Percentiles rank a stretch among this genome's conserved stretches.
Conservation (phyloP, 495 filamentous ascomycete species). For the Staphylotrichum longicolle region DNA sequence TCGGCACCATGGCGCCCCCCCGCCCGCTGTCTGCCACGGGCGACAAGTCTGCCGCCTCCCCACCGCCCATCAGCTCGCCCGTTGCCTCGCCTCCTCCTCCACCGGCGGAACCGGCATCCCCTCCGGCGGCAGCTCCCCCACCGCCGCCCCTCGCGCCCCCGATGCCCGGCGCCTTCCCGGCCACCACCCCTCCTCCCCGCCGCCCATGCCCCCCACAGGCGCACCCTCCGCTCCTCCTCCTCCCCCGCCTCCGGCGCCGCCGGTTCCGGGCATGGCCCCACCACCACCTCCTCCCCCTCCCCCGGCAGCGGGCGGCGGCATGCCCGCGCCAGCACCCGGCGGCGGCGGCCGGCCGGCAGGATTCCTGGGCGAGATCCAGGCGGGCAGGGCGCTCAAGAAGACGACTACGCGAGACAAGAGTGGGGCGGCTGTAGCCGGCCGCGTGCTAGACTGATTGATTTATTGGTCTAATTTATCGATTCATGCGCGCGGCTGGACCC, state of each 20-base stretch:
- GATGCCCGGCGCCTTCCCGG: constrained; percentile 41
- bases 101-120: constrained; percentile 33
- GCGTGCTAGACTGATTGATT: constrained; percentile 53
- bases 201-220: constrained; percentile 43
- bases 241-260: constrained; percentile 29
- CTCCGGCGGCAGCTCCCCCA: constrained; percentile 35
- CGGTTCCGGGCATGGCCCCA: constrained; percentile 51
- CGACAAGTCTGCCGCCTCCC: constrained; percentile 56
- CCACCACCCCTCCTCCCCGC: constrained; percentile 47
- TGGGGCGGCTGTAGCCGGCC: constrained; percentile 62
- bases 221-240: constrained; percentile 40
- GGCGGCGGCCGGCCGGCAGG: constrained; percentile 54
- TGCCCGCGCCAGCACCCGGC: constrained; percentile 34
- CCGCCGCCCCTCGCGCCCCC: constrained; percentile 51
- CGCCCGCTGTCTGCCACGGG: constrained; percentile 82
- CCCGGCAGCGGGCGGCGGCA: constrained; percentile 31
- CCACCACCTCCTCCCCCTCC: constrained; percentile 56
- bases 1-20: constrained; percentile 95
- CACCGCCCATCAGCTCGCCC: constrained; percentile 40
- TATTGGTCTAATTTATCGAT: constrained; percentile 9
- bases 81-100: constrained; percentile 37
- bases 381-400: constrained; percentile 74
- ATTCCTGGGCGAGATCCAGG: constrained; percentile 76
- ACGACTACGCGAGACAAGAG: constrained; percentile 85
- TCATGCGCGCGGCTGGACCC: constrained; percentile 21